Conservation (phyloP, 192 early-diverging fungal genomes). For the Backusella sp. region DNA sequence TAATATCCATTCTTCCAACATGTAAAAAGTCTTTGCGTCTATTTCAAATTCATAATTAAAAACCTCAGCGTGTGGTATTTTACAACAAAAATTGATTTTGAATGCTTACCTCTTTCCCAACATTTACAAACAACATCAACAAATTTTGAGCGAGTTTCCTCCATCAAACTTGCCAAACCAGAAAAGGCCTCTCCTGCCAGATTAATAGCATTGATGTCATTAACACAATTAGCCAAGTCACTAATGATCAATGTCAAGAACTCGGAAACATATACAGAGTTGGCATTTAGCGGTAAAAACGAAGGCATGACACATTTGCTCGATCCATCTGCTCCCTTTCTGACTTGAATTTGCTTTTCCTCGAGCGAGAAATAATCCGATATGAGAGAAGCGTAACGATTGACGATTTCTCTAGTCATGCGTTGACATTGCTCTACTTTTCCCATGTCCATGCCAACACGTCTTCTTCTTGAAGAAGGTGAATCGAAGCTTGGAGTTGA, state of each 20-base stretch:
- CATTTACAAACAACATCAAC: constrained; percentile 73
- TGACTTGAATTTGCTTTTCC: background rate
- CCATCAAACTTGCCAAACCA: constrained; percentile 67
- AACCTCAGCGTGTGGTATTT: background rate
- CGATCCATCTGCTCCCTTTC: background rate
- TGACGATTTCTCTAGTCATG: constrained; percentile 64
- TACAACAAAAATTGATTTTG: background rate
- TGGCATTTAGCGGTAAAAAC: constrained; percentile 52
- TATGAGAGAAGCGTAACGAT: constrained; percentile 59
- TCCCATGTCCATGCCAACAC: constrained; percentile 52
- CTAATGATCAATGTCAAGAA: constrained; percentile 76
- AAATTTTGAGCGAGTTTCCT: constrained; percentile 69
- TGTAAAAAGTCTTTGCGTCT: constrained; percentile 70
- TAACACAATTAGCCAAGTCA: constrained; percentile 73
- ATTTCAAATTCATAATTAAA: background rate
- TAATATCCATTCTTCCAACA: constrained; percentile 72
- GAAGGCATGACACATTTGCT: background rate
- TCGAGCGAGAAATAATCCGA: constrained; percentile 46
- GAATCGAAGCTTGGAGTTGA: background rate
- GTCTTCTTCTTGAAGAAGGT: constrained; percentile 30
- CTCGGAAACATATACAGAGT: constrained; percentile 62
- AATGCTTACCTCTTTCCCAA: constrained; percentile 69
- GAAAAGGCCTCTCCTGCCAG: constrained; percentile 71
- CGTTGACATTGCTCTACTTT: constrained; percentile 63
- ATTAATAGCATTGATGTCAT: constrained; percentile 73